These are phyloP conservation scores for Acacia concinna DNA, from an alignment of 331 rosid genomes.

Conservation along the genomic window DNA sequence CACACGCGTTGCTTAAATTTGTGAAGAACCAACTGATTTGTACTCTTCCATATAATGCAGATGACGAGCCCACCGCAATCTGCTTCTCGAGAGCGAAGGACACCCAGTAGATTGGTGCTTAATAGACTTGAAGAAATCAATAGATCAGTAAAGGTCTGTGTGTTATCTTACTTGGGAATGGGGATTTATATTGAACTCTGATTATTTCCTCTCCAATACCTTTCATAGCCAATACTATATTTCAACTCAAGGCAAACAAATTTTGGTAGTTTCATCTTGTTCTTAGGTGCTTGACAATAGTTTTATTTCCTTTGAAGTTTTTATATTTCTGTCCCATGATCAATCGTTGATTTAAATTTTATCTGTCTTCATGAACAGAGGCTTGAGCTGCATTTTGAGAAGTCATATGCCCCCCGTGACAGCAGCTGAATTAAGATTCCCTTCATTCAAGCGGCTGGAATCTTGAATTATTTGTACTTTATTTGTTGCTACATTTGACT, in stretches of 20 bases:
- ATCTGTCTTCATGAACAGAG: slow-evolving; percentile 50
- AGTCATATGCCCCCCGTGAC: slow-evolving; percentile 41
- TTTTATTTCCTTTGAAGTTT: slow-evolving; percentile 3
- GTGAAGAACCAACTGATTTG: not conserved
- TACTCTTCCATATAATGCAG: slow-evolving; percentile 40
- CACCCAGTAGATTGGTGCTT: slow-evolving; percentile 59
- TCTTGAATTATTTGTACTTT: not conserved
- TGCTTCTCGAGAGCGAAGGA: slow-evolving; percentile 53
- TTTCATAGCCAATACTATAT: not conserved
- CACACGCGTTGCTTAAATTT: slow-evolving; percentile 20
- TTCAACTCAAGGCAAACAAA: not conserved
- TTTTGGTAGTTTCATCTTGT: slow-evolving; percentile 16
- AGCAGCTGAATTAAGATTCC: slow-evolving; percentile 34
- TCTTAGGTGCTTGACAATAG: not conserved
- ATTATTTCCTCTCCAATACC: not conserved
- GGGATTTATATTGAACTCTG: slow-evolving; percentile 13
- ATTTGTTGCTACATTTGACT: not conserved
- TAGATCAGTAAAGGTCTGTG: slow-evolving; percentile 76
- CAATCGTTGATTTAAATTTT: not conserved
- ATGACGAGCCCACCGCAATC: slow-evolving; percentile 50
- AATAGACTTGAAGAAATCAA: slow-evolving; percentile 84
- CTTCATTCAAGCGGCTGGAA: not conserved
- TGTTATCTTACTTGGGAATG: slow-evolving; percentile 16
- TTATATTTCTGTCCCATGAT: not conserved
- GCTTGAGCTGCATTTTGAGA: slow-evolving; percentile 71